phyloP scores from a whole-genome alignment of 169 alveolate genomes.

The Blepharisma undulans region DNA sequence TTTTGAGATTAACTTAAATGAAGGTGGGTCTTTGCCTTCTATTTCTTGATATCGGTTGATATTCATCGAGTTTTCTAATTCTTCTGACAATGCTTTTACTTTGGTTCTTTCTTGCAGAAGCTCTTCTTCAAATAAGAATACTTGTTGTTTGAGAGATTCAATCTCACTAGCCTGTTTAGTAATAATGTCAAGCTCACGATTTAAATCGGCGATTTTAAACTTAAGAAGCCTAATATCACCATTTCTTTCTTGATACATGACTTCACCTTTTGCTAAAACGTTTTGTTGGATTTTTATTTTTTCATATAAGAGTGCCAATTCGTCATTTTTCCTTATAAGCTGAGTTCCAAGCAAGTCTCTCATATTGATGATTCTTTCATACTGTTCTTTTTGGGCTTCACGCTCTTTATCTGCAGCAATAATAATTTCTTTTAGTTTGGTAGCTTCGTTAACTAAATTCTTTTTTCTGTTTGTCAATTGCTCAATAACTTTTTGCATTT shows the following conservation, averaged over 20 bases:
- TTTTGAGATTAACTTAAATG: constrained; percentile 80
- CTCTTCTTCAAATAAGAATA: constrained; percentile 71
- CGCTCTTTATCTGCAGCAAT: constrained; percentile 88
- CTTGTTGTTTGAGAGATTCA: constrained; percentile 69
- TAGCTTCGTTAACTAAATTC: constrained; percentile 73
- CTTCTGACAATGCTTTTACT: constrained; percentile 85
- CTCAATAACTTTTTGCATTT: constrained; percentile 63
- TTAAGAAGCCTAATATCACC: constrained; percentile 83
- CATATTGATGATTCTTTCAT: constrained; percentile 83
- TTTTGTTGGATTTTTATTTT: constrained; percentile 89
- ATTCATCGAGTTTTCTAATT: constrained; percentile 79
- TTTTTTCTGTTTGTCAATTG: constrained; percentile 64
- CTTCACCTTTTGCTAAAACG: constrained; percentile 90
- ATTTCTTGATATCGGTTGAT: constrained; percentile 78
- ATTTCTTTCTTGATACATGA: constrained; percentile 78
- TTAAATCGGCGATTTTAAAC: constrained; percentile 75
- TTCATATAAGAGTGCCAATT: constrained; percentile 91
- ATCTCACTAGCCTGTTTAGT: constrained; percentile 67
- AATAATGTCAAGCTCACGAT: constrained; percentile 77
- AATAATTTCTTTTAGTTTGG: constrained; percentile 85
- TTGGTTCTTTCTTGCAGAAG: constrained; percentile 78
- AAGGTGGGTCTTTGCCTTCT: constrained; percentile 86
- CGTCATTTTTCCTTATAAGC: constrained; percentile 91
- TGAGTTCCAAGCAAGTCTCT: constrained; percentile 92
- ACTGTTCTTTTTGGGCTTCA: constrained; percentile 85